phyloP scores from a whole-genome alignment of 371 early-diverging fungal species.

The Apophysomyces ossiformis region DNA sequence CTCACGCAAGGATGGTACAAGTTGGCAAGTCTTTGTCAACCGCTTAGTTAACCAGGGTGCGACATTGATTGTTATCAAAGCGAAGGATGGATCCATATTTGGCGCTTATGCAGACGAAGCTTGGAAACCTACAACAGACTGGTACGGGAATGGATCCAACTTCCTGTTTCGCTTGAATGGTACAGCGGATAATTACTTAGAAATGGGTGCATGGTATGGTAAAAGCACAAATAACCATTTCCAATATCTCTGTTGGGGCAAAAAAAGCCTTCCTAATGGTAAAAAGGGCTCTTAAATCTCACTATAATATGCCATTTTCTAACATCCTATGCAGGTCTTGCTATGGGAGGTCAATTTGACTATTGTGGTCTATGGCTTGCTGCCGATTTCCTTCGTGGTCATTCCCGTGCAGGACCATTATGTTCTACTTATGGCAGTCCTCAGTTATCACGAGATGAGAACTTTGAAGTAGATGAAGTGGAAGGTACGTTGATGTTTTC shows the following conservation, averaged over 20 bases:
- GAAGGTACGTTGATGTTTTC: constrained; percentile 60
- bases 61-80: constrained; percentile 44
- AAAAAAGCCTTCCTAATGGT: constrained; percentile 87
- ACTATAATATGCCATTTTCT: too few species aligned
- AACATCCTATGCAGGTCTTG: constrained; percentile 49
- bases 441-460: constrained; percentile 54
- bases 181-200: neutral
- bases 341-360: constrained; percentile 83
- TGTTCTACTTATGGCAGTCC: constrained; percentile 76
- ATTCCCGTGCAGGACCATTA: constrained; percentile 71
- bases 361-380: constrained; percentile 86
- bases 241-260: constrained; percentile 84
- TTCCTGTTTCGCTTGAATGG: constrained; percentile 60
- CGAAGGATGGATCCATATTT: constrained; percentile 63
- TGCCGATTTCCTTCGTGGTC: constrained; percentile 70
- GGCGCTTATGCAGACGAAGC: constrained; percentile 77
- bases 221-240: constrained; percentile 75
- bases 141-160: constrained; percentile 70
- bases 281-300: constrained; percentile 2
- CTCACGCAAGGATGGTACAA: constrained; percentile 58
- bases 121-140: constrained; percentile 65
- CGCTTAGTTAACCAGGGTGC: constrained; percentile 57
- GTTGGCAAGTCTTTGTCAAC: constrained; percentile 68
- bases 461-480: constrained; percentile 70
- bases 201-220: constrained; percentile 26